Evolutionary conservation across 208 protist species (phyloP), one percentile per base, ranked within the genome.

Genomic region (Wallacemonas rigidus): DNA sequence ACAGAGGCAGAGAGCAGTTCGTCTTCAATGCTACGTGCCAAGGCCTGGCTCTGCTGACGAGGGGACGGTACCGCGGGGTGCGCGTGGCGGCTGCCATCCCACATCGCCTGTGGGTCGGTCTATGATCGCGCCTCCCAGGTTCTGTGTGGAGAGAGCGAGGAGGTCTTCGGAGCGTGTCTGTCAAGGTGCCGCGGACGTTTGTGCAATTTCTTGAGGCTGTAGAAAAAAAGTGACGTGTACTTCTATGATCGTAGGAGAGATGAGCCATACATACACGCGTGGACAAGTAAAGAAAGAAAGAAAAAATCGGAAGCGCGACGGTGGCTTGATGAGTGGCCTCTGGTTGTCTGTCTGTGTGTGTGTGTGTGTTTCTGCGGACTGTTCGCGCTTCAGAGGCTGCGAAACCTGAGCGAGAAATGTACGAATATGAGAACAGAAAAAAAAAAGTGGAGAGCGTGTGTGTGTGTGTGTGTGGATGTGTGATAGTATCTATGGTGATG

Each of bases 21-120:
- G 60, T 65, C 60, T 14, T 65, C 60, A 39, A 65, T 65, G 40
- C 60, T 65, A 12, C 60, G 60, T 9, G 60, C 60, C 15, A 65
- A n/a, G 14, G 60, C 60, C 60, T 65, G 60, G 40, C 60, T 65
- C 14, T 38, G 40, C 60, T 65, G 60, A 15, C 60, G 60, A 5
- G 60, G 60, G 5, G 60, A 50, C 43, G 60, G 5, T 9, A 38
- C 56, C 3, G 60, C 17, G 12, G 60, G 4, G 38, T 15, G 60
- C 15, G 3, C 41, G 15, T 6, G 8, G 9, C 60, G 38, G 8
- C 12, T 8, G 41, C 41, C 60, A 65, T 65, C 39, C 3, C n/a
- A 8, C 60, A 65, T 65, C 7, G 60, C 60, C 57, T 43, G n/a
- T 35, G 9, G 15, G 53, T 35, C 11, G 14, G 17, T 17, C 14